These are phyloP conservation scores for Neurospora pannonica DNA, from an alignment of 495 filamentous ascomycete genomes.

Conservation along the genomic window DNA sequence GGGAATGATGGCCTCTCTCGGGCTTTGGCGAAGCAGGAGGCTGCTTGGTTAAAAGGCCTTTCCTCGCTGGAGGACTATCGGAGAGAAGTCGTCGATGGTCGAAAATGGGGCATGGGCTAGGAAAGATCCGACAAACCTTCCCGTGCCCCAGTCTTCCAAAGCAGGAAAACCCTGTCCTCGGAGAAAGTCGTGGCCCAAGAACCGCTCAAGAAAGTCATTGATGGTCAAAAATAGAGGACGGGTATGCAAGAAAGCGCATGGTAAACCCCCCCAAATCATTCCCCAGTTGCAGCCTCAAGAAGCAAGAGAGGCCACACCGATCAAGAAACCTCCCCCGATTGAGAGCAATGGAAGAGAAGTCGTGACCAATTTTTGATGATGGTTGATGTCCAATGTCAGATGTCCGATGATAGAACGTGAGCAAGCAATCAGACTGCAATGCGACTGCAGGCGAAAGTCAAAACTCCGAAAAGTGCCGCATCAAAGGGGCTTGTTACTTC, in stretches of 20 bases:
- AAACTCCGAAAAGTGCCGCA: neutral
- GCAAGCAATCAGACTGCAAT: neutral
- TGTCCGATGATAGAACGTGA: neutral
- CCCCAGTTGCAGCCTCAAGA: no score
- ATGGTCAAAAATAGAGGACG: no score
- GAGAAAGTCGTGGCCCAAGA: no score
- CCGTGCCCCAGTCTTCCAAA: neutral
- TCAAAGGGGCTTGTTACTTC: neutral
- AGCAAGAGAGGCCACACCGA: no score
- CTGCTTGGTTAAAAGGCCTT: no score
- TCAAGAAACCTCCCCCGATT: no score
- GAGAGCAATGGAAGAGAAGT: neutral
- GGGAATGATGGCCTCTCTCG: no score
- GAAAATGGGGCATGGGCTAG: neutral
- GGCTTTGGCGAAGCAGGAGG: no score
- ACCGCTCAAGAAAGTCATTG: no score
- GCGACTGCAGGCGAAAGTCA: fast-evolving
- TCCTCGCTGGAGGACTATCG: no score
- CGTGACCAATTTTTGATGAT: neutral
- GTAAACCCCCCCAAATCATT: fast-evolving
- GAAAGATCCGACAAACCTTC: fast-evolving
- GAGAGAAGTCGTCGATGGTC: neutral
- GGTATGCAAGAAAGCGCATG: fast-evolving
- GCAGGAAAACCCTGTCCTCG: no score
- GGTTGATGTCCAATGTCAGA: neutral